Evolutionary conservation across 2,329 filamentous ascomycete genomes (phyloP).

Genomic region (Alternaria angustiovoidea): DNA sequence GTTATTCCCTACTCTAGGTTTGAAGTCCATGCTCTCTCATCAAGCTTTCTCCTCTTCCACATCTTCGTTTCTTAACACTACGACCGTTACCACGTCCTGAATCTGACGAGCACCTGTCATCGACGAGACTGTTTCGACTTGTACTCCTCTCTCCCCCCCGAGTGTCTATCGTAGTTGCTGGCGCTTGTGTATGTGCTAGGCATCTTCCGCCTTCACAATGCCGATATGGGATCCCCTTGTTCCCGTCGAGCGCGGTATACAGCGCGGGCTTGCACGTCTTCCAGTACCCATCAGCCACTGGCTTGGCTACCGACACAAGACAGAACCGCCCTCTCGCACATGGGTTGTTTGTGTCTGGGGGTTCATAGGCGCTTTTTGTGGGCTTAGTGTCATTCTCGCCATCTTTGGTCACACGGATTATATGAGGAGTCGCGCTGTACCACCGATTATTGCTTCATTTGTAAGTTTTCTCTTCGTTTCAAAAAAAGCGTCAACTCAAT

Average conservation of each 20-base stretch:
- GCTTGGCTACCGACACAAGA: conserved; percentile 57
- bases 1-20: conserved; percentile 23
- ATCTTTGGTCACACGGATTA: conserved; percentile 52
- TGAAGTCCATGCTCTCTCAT: conserved; percentile 17
- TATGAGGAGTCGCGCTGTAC: conserved; percentile 51
- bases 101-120: not conserved
- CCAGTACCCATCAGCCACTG: conserved; percentile 74
- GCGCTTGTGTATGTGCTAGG: not conserved
- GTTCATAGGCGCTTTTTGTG: conserved; percentile 55
- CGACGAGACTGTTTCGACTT: not conserved
- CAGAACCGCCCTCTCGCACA: conserved; percentile 36
- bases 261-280: conserved; percentile 53
- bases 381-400: conserved; percentile 52
- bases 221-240: conserved; percentile 37
- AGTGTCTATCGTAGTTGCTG: not conserved
- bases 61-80: conserved; percentile 5
- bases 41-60: conserved; percentile 17
- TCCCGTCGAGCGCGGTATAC: conserved; percentile 40
- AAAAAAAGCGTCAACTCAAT: not conserved
- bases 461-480: conserved; percentile 29
- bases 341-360: conserved; percentile 52
- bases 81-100: not conserved
- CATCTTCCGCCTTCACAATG: conserved; percentile 21
- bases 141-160: not conserved
- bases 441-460: conserved; percentile 53